Conservation (phyloP, 371 early-diverging fungal species). For the Thermomucor indicae-seudaticae region DNA sequence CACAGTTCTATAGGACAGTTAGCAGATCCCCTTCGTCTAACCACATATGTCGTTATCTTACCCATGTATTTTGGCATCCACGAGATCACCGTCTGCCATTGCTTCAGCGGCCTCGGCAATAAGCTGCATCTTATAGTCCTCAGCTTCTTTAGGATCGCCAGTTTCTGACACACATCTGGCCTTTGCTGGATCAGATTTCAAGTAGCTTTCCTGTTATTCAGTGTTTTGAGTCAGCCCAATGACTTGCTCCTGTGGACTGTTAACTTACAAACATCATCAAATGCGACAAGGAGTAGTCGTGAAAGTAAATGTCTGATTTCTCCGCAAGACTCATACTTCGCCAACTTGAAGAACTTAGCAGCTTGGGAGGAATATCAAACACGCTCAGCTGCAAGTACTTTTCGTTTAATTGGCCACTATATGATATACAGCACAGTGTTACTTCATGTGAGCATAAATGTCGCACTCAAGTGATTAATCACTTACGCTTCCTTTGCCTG, state of each 20-base stretch:
- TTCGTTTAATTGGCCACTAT: slow-evolving; percentile 45
- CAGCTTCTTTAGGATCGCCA: slow-evolving; percentile 13
- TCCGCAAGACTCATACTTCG: slow-evolving; percentile 60
- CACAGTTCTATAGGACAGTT: slow-evolving; percentile 27
- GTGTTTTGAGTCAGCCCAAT: background rate
- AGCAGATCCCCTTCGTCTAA: slow-evolving; percentile 1
- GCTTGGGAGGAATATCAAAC: slow-evolving; percentile 81
- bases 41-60: slow-evolving; percentile 18
- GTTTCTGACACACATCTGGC: slow-evolving; percentile 6
- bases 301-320: slow-evolving; percentile 91
- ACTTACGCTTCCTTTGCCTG: slow-evolving; percentile 71
- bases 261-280: slow-evolving; percentile 84
- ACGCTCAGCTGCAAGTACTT: slow-evolving; percentile 76
- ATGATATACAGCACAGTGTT: background rate
- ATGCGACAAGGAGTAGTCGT: slow-evolving; percentile 87
- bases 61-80: slow-evolving; percentile 80
- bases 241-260: slow-evolving; percentile 2
- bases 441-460: slow-evolving; percentile 5
- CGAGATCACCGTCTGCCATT: slow-evolving; percentile 82
- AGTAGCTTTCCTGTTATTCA: slow-evolving; percentile 40
- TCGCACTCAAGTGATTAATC: background rate
- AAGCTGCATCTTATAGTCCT: slow-evolving; percentile 42
- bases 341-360: slow-evolving; percentile 58
- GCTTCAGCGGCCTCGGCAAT: slow-evolving; percentile 87
- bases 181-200: slow-evolving; percentile 23